These are phyloP conservation scores for Arctium minus DNA, from an alignment of 129 eudicot genomes.

Conservation along the genomic window DNA sequence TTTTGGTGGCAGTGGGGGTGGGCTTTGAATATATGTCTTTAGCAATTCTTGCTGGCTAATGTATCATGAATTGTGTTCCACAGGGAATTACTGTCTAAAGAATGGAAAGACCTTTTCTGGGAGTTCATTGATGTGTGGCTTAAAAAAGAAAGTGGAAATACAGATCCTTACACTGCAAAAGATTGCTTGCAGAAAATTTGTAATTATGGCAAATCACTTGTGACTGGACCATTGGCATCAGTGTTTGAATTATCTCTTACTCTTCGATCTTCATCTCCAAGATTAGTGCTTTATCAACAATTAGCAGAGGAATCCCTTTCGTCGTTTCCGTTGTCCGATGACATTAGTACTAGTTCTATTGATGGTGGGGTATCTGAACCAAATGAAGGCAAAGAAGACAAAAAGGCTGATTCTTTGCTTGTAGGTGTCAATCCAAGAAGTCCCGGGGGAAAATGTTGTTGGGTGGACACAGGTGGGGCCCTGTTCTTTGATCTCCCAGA, in stretches of 20 bases:
- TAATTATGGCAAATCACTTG: constrained; percentile 60
- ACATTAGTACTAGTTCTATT: constrained; percentile 29
- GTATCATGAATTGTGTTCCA: constrained; percentile 5
- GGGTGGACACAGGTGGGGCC: constrained; percentile 95
- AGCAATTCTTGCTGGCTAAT: neutral
- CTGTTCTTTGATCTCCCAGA: constrained; percentile 71
- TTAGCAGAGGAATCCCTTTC: constrained; percentile 92
- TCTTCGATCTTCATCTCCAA: constrained; percentile 95
- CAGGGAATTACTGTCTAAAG: constrained; percentile 87
- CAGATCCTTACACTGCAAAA: constrained; percentile 61
- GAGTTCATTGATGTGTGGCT: constrained; percentile 80
- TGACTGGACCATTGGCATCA: constrained; percentile 66
- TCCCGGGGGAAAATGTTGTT: constrained; percentile 86
- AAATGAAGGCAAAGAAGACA: constrained; percentile 33
- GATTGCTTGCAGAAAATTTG: constrained; percentile 71
- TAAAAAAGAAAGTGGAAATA: constrained; percentile 35
- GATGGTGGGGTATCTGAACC: constrained; percentile 40
- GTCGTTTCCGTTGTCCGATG: constrained; percentile 80
- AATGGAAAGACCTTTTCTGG: constrained; percentile 85
- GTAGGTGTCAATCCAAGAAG: constrained; percentile 56
- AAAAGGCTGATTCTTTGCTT: constrained; percentile 43
- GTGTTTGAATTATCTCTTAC: constrained; percentile 80
- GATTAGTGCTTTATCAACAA: constrained; percentile 84
- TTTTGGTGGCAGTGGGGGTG: neutral
- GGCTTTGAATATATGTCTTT: neutral